These are phyloP conservation scores for Trichoderma guizhouense DNA, from an alignment of 2,329 filamentous ascomycete genomes.

Conservation along the genomic window DNA sequence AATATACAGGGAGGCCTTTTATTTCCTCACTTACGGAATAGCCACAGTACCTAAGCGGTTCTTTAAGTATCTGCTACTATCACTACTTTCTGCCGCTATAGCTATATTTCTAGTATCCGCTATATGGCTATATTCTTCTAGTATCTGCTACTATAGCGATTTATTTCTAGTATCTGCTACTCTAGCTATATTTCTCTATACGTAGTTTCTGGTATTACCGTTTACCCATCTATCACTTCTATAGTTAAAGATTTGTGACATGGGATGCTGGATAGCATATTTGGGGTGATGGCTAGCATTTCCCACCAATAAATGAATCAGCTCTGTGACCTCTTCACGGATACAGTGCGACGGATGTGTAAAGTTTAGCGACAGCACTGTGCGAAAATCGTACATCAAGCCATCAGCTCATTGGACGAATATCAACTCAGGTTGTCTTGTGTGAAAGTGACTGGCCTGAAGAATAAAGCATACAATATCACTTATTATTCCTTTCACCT, in stretches of 20 bases:
- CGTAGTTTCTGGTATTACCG: neutral
- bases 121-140: neutral
- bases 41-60: too few species aligned
- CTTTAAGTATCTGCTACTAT: too few species aligned
- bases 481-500: too few species aligned
- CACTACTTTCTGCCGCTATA: too few species aligned
- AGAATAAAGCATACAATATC: neutral
- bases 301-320: neutral
- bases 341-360: neutral
- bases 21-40: too few species aligned
- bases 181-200: neutral
- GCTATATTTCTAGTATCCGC: neutral
- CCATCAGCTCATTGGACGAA: neutral
- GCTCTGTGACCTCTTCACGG: neutral
- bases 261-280: too few species aligned
- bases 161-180: neutral
- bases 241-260: too few species aligned
- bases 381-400: conserved; percentile 16
- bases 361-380: neutral
- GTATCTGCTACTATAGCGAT: too few species aligned
- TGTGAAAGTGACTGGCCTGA: neutral
- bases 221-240: too few species aligned
- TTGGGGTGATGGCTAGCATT: neutral
- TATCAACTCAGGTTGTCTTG: neutral
- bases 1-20: too few species aligned